A percentile compares a stretch with the other conserved stretches of the same genome.
Evolutionary conservation across 768 basidiomycete species (phyloP).

Genomic region (Pisolithus orientalis): DNA sequence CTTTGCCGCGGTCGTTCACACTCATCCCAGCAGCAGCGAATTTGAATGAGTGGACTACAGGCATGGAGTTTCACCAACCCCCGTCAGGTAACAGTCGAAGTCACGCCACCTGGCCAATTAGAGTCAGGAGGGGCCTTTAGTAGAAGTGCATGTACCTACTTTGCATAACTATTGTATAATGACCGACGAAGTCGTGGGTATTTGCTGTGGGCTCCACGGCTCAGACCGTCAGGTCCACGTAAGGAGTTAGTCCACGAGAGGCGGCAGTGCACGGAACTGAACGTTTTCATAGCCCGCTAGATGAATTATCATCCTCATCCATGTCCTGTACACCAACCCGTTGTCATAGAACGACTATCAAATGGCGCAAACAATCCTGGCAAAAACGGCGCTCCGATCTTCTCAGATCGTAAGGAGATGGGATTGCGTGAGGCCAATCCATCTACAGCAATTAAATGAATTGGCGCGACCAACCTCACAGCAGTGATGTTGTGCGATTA

Average conservation of each 20-base stretch:
- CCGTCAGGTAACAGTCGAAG: neutral
- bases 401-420: too few species aligned
- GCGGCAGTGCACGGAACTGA: neutral
- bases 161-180: neutral
- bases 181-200: neutral
- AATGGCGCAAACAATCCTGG: neutral
- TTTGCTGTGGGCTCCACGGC: neutral
- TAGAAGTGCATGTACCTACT: too few species aligned
- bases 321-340: neutral
- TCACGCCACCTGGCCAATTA: too few species aligned
- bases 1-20: too few species aligned
- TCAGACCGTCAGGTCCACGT: neutral
- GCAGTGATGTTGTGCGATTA: neutral
- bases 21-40: too few species aligned
- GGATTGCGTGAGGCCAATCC: neutral
- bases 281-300: neutral
- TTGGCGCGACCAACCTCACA: neutral
- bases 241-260: neutral
- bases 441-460: neutral
- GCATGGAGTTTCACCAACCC: neutral
- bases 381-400: too few species aligned
- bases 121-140: too few species aligned
- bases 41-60: neutral
- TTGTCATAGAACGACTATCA: neutral
- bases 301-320: neutral